A percentile compares a stretch with the other conserved stretches of the same genome.
Conservation (phyloP, 345 rosid species). For the Aegle marmelos region DNA sequence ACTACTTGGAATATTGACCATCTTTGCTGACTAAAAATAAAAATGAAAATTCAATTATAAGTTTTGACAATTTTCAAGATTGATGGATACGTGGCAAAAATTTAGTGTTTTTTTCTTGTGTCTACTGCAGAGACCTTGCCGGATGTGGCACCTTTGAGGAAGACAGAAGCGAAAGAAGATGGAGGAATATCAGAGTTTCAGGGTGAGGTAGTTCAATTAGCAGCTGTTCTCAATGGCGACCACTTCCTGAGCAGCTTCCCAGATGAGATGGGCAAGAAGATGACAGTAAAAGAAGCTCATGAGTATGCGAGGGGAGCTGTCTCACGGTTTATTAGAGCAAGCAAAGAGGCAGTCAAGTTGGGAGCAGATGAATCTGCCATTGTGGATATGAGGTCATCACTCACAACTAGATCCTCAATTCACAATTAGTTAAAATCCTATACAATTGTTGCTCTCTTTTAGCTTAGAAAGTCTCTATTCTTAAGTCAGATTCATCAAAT, state of each 20-base stretch:
- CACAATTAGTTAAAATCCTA: constrained; percentile 24
- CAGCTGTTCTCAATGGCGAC: constrained; percentile 90
- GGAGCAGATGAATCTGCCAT: constrained; percentile 89
- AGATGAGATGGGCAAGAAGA: constrained; percentile 66
- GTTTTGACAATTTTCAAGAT: background rate
- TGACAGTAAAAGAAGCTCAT: constrained; percentile 83
- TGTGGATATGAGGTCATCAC: constrained; percentile 92
- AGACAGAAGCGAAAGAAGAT: constrained; percentile 66
- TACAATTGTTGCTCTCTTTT: background rate
- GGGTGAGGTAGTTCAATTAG: constrained; percentile 85
- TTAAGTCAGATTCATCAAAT: background rate
- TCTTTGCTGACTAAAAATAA: background rate
- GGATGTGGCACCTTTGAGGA: constrained; percentile 65
- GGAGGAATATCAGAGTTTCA: constrained; percentile 70
- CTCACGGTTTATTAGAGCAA: constrained; percentile 76
- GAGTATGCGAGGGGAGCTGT: constrained; percentile 68
- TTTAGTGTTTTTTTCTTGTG: background rate
- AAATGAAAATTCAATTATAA: background rate
- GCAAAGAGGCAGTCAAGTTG: constrained; percentile 83
- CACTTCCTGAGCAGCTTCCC: constrained; percentile 87
- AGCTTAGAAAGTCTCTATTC: constrained; percentile 1
- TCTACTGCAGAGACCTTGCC: constrained; percentile 63
- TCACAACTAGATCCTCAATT: constrained; percentile 61
- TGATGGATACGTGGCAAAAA: background rate
- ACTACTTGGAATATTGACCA: background rate